A percentile compares a stretch with the other conserved stretches of the same genome.
Evolutionary conservation across 73 alveolate species (phyloP).

Genomic region (Uronychia binucleata): DNA sequence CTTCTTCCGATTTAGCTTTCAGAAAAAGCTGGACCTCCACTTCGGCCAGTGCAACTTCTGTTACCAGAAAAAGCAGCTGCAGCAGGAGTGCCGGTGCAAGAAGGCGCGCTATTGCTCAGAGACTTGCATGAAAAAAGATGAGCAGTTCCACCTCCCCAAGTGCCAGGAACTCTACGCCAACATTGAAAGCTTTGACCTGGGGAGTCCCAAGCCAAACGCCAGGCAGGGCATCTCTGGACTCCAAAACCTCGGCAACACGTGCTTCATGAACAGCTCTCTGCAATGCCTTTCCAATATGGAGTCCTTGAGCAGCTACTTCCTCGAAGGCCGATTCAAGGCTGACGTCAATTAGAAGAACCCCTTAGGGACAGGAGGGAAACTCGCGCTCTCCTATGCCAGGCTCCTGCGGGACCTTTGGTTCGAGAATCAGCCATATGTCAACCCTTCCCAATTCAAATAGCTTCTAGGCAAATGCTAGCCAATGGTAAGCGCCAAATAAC

Average conservation of each 20-base stretch:
- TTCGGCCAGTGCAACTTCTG: slow-evolving; percentile 77
- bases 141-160: slow-evolving; percentile 53
- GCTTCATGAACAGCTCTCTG: slow-evolving; percentile 97
- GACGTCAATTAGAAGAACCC: slow-evolving; percentile 92
- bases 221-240: slow-evolving; percentile 91
- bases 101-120: slow-evolving; percentile 71
- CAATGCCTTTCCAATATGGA: slow-evolving; percentile 90
- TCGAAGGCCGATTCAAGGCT: slow-evolving; percentile 56
- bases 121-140: slow-evolving; percentile 70
- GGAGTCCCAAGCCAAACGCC: slow-evolving; percentile 7
- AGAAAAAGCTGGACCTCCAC: slow-evolving; percentile 27
- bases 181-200: background rate
- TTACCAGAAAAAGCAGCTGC: slow-evolving; percentile 34
- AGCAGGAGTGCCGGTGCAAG: slow-evolving; percentile 61
- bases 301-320: slow-evolving; percentile 82
- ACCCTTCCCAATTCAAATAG: slow-evolving; percentile 81
- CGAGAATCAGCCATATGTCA: slow-evolving; percentile 67
- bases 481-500: slow-evolving; percentile 67
- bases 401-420: slow-evolving; percentile 86
- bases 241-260: slow-evolving; percentile 97
- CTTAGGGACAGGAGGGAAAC: slow-evolving; percentile 91
- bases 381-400: slow-evolving; percentile 78
- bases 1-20: slow-evolving; percentile 28
- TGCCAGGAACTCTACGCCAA: slow-evolving; percentile 55
- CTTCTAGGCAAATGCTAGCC: slow-evolving; percentile 76